phyloP scores from a whole-genome alignment of 2,329 filamentous ascomycete species.

The Aspergillus sergii region DNA sequence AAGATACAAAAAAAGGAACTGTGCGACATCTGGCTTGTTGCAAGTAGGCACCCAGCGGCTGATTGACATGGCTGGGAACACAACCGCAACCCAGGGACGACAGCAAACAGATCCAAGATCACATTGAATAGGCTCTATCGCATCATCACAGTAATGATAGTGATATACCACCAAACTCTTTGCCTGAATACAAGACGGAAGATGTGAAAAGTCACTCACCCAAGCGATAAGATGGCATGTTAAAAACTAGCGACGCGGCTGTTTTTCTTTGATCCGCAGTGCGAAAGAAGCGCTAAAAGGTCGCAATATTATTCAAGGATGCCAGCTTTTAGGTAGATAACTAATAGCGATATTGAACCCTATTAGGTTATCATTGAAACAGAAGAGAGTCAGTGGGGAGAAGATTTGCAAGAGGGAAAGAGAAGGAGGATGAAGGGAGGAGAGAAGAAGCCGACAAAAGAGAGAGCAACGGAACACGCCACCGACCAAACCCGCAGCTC shows the following conservation, averaged over 20 bases:
- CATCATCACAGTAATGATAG: not conserved
- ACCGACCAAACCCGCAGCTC: conserved; percentile 28
- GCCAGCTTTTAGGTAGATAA: not conserved
- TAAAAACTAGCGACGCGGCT: not conserved
- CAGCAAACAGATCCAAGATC: not conserved
- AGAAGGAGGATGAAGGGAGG: conserved; percentile 10
- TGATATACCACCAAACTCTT: not conserved
- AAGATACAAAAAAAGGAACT: not conserved
- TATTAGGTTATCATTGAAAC: not conserved
- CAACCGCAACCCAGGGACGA: not conserved
- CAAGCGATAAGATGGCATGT: conserved; percentile 22
- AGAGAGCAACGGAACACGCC: conserved; percentile 23
- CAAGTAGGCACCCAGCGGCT: not conserved
- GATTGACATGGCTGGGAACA: not conserved
- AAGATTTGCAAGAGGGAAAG: not conserved
- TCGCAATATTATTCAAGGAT: not conserved
- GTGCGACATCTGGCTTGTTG: not conserved
- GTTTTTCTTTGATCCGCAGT: not conserved
- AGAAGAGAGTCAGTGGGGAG: conserved; percentile 1
- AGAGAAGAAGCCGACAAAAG: conserved; percentile 12
- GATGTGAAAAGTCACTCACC: conserved; percentile 11
- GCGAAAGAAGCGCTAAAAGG: conserved; percentile 9
- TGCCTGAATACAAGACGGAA: not conserved
- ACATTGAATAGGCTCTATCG: not conserved
- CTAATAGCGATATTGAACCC: too few relatives aligned